A percentile compares a stretch with the other conserved stretches of the same genome.
Conservation (phyloP, 2,329 filamentous ascomycete species). For the Penicillium freii region DNA sequence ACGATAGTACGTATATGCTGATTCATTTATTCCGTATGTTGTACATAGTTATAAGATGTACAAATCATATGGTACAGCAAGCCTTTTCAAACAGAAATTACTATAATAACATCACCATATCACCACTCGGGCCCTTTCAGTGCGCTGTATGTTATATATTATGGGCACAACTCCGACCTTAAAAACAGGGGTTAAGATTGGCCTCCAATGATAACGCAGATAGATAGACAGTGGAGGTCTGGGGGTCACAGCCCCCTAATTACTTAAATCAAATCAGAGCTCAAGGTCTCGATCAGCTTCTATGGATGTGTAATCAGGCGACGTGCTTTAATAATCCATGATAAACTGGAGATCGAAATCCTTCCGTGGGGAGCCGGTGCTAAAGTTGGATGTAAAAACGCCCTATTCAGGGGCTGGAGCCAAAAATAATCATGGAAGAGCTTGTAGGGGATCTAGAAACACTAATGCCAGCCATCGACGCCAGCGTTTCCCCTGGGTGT, state of each 20-base stretch:
- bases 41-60: background rate
- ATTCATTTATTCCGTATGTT: background rate
- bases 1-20: background rate
- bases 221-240: background rate
- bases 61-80: background rate
- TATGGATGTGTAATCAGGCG: background rate
- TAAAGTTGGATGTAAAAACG: background rate
- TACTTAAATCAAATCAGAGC: background rate
- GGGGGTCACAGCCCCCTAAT: background rate
- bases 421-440: slow-evolving; percentile 3
- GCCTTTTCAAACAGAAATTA: background rate
- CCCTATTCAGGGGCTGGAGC: slow-evolving; percentile 3
- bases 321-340: background rate
- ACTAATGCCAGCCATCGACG: slow-evolving; percentile 1
- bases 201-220: background rate
- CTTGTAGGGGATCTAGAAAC: slow-evolving; percentile 1
- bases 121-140: background rate
- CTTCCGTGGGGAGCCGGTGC: background rate
- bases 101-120: background rate
- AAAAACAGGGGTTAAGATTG: background rate
- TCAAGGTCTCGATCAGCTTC: background rate
- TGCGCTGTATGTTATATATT: background rate
- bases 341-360: background rate
- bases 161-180: background rate
- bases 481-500: background rate